Percentiles rank a stretch among this genome's conserved stretches.
Evolutionary conservation across 2,329 filamentous ascomycete genomes (phyloP).

Genomic region (Bertia moriformis): DNA sequence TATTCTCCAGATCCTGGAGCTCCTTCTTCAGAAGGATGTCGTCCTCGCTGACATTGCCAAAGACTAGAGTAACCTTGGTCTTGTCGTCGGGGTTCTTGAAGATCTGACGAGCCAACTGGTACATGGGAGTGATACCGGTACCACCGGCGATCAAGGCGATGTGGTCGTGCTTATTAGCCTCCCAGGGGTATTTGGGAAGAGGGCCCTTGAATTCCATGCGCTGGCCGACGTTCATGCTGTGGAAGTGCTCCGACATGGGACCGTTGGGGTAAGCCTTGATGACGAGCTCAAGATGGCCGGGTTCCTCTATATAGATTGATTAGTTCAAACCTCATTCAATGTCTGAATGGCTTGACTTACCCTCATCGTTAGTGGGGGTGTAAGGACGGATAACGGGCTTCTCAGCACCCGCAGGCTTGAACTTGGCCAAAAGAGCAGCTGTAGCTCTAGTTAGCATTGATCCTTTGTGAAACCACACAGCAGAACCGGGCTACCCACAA

Average conservation of each 20-base stretch:
- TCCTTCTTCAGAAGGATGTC: slow-evolving; percentile 60
- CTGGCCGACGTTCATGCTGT: slow-evolving; percentile 49
- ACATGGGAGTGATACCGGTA: slow-evolving; percentile 65
- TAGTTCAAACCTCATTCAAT: neutral
- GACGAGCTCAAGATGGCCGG: slow-evolving; percentile 53
- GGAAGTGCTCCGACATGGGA: slow-evolving; percentile 56
- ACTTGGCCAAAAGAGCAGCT: slow-evolving; percentile 48
- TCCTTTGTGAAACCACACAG: neutral
- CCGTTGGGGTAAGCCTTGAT: slow-evolving; percentile 58
- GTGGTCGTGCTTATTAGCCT: slow-evolving; percentile 57
- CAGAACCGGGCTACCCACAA: slow-evolving; percentile 27
- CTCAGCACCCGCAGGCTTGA: slow-evolving; percentile 48
- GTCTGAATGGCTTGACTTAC: slow-evolving; percentile 17
- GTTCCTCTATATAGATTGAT: slow-evolving; percentile 26
- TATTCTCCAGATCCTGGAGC: slow-evolving; percentile 53
- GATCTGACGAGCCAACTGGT: slow-evolving; percentile 55
- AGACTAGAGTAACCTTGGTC: slow-evolving; percentile 62
- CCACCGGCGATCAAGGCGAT: slow-evolving; percentile 53
- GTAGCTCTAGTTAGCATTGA: neutral
- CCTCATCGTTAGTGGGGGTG: slow-evolving; percentile 55
- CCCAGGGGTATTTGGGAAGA: slow-evolving; percentile 58
- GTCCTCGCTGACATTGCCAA: slow-evolving; percentile 52
- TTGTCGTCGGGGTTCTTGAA: slow-evolving; percentile 66
- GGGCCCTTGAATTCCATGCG: slow-evolving; percentile 58
- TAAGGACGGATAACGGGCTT: slow-evolving; percentile 60